Conservation (phyloP, 257 asterid genomes). For the Cruciata laevipes region DNA sequence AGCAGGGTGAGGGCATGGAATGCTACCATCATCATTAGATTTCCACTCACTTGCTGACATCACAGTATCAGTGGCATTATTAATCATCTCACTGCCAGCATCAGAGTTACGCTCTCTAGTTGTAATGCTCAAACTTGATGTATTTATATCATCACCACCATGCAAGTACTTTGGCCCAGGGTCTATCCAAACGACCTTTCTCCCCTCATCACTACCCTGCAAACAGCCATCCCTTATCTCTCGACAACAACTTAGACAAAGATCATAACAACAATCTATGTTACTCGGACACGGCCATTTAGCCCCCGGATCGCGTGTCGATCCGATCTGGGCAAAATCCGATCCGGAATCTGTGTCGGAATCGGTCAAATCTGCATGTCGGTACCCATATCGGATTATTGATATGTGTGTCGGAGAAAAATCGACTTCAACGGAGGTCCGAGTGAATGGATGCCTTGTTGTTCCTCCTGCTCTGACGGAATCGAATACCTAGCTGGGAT, state of each 20-base stretch:
- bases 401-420: too few species aligned
- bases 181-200: slow-evolving; percentile 17
- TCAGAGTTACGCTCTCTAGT: background rate
- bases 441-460: too few species aligned
- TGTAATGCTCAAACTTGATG: too few species aligned
- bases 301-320: too few species aligned
- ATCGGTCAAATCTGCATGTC: too few species aligned
- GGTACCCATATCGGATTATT: too few species aligned
- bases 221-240: slow-evolving; percentile 62
- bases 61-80: slow-evolving; percentile 5
- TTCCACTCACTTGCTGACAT: slow-evolving; percentile 38
- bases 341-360: too few species aligned
- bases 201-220: slow-evolving; percentile 38
- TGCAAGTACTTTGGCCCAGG: slow-evolving; percentile 41
- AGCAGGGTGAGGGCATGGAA: slow-evolving; percentile 45
- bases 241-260: slow-evolving; percentile 72
- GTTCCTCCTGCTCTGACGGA: too few species aligned
- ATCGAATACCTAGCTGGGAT: too few species aligned
- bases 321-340: too few species aligned
- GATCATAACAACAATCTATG: slow-evolving; percentile 65
- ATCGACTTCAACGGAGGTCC: too few species aligned
- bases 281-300: too few species aligned
- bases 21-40: slow-evolving; percentile 38
- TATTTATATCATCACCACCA: slow-evolving; percentile 18
- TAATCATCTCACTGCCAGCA: slow-evolving; percentile 1